phyloP scores from a whole-genome alignment of 176 grass and related monocot species.

The Paspalum notatum region DNA sequence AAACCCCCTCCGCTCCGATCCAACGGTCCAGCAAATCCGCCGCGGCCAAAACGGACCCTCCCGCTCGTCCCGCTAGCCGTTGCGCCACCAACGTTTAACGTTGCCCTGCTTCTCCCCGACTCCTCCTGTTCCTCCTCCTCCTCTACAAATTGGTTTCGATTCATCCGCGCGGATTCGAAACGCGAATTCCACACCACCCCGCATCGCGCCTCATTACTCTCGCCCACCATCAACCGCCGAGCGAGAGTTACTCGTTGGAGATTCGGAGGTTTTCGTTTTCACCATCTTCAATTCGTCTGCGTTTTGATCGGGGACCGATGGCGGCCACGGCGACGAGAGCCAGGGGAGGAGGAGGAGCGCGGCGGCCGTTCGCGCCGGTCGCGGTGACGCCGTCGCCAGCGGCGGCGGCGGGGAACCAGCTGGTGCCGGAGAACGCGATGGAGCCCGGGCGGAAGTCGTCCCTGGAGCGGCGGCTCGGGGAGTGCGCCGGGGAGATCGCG shows the following conservation, averaged over 20 bases:
- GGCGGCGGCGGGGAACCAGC: neutral
- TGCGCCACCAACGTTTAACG: slow-evolving; percentile 38
- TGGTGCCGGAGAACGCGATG: slow-evolving; percentile 12
- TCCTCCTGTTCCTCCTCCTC: neutral
- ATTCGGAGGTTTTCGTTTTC: neutral
- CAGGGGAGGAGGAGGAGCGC: neutral
- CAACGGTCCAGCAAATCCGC: slow-evolving; percentile 31
- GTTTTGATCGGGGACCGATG: slow-evolving; percentile 24
- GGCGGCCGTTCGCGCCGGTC: slow-evolving; percentile 43
- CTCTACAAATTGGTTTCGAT: slow-evolving; percentile 40
- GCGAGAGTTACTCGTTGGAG: neutral
- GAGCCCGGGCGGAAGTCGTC: neutral
- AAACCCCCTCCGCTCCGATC: neutral
- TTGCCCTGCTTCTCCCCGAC: neutral
- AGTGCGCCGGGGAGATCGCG: slow-evolving; percentile 16
- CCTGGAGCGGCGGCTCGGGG: slow-evolving; percentile 23
- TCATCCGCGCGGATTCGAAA: slow-evolving; percentile 30
- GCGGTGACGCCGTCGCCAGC: slow-evolving; percentile 1
- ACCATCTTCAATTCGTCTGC: neutral
- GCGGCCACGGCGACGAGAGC: slow-evolving; percentile 24
- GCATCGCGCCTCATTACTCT: slow-evolving; percentile 26
- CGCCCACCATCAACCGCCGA: slow-evolving; percentile 22
- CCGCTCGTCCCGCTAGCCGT: slow-evolving; percentile 51
- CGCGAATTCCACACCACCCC: slow-evolving; percentile 2
- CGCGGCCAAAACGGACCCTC: neutral